Evolutionary conservation across 441 rosid genomes (phyloP).

Genomic region (Metrosideros polymorpha): DNA sequence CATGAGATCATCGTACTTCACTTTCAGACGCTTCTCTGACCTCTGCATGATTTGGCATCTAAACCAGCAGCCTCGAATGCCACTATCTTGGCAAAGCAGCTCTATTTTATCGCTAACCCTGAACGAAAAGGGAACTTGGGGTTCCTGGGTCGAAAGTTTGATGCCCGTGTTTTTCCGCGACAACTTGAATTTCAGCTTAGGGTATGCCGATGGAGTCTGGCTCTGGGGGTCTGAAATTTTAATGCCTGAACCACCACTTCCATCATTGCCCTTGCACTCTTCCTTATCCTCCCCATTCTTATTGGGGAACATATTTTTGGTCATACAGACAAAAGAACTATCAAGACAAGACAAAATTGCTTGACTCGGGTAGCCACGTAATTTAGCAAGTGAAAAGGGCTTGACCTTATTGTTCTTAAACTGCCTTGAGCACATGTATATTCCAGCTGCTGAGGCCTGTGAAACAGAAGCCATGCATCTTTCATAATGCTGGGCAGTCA

Average conservation of each 20-base stretch:
- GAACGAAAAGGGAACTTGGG: not conserved
- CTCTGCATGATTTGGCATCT: not conserved
- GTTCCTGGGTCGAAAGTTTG: not conserved
- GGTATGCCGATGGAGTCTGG: not conserved
- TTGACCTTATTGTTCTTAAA: not conserved
- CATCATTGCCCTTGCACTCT: not conserved
- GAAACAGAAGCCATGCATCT: not conserved
- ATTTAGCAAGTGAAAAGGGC: constrained; percentile 1
- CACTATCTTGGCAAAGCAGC: constrained; percentile 11
- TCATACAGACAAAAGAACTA: not conserved
- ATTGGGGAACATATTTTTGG: not conserved
- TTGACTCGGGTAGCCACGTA: constrained; percentile 1
- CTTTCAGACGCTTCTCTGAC: not conserved
- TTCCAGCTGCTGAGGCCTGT: not conserved
- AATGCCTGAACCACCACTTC: constrained; percentile 6
- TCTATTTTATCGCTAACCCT: not conserved
- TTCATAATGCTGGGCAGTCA: not conserved
- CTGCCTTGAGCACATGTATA: constrained; percentile 7
- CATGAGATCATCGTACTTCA: not conserved
- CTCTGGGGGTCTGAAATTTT: not conserved
- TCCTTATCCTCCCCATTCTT: not conserved
- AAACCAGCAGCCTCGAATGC: constrained; percentile 13
- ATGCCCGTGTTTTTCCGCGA: constrained; percentile 2
- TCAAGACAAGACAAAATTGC: not conserved
- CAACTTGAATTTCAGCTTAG: constrained; percentile 19